Conservation (phyloP, 352 stramenopile species). For the Phytophthora pisi region DNA sequence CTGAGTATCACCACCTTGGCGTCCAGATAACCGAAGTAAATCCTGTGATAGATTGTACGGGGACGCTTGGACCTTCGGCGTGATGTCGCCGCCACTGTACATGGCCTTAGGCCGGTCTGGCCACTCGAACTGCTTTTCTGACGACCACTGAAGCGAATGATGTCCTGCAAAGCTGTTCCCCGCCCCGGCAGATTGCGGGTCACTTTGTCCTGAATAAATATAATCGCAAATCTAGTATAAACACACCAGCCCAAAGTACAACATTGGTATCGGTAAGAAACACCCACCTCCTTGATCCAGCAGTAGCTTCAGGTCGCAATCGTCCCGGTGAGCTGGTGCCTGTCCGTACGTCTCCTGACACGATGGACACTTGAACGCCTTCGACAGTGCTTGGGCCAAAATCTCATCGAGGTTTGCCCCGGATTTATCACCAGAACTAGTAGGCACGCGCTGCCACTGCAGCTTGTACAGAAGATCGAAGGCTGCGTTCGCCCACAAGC, state of each 20-base stretch:
- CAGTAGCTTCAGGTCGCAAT: slow-evolving; percentile 69
- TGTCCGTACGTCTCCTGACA: slow-evolving; percentile 56
- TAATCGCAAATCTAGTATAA: too few species aligned
- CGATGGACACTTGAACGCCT: slow-evolving; percentile 52
- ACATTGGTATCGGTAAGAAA: background rate
- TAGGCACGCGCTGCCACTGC: slow-evolving; percentile 55
- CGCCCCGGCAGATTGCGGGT: background rate
- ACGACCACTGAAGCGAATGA: slow-evolving; percentile 20
- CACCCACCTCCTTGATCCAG: slow-evolving; percentile 56
- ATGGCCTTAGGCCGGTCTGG: slow-evolving; percentile 17
- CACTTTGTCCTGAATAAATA: slow-evolving; percentile 18
- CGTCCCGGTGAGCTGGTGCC: slow-evolving; percentile 44
- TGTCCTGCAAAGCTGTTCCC: background rate
- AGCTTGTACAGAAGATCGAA: slow-evolving; percentile 75
- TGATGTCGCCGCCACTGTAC: slow-evolving; percentile 23
- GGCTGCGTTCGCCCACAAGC: slow-evolving; percentile 75
- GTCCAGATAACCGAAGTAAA: slow-evolving; percentile 21
- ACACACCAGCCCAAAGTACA: too few species aligned
- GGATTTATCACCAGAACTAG: slow-evolving; percentile 7
- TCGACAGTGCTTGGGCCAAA: slow-evolving; percentile 33
- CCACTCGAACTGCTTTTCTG: slow-evolving; percentile 28
- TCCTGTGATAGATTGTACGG: slow-evolving; percentile 34
- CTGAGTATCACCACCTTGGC: slow-evolving; percentile 13
- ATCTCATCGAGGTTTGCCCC: slow-evolving; percentile 44
- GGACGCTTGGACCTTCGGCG: slow-evolving; percentile 18